Evolutionary conservation across 768 basidiomycete genomes (phyloP).

Genomic region (Termitomyces bulborhizus): DNA sequence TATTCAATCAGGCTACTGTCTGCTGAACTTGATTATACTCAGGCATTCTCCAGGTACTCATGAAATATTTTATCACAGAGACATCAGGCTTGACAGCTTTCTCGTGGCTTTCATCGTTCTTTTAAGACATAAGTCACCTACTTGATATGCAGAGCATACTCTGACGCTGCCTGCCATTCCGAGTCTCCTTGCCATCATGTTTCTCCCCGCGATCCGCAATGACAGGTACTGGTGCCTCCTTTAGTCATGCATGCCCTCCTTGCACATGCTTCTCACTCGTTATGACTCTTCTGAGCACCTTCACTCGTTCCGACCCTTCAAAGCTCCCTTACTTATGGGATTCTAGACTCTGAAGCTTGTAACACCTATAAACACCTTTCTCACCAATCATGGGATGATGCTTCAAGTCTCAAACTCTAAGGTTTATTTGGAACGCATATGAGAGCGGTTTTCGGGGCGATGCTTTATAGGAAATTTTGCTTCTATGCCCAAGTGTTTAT

Average conservation of each 20-base stretch:
- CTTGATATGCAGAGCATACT: no score
- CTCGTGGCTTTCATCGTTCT: neutral
- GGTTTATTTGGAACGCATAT: slow-evolving; percentile 27
- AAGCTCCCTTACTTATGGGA: slow-evolving; percentile 40
- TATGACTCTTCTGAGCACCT: no score
- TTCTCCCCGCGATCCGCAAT: no score
- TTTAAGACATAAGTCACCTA: no score
- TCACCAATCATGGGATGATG: no score
- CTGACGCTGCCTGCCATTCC: no score
- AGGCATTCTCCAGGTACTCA: neutral
- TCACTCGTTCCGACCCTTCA: no score
- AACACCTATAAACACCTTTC: slow-evolving; percentile 66
- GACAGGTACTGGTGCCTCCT: no score
- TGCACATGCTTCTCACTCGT: slow-evolving; percentile 7
- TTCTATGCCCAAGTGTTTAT: slow-evolving; percentile 48
- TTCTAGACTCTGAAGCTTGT: slow-evolving; percentile 72
- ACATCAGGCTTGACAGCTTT: neutral
- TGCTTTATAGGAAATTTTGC: no score
- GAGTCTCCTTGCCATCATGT: no score
- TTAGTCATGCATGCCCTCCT: slow-evolving; percentile 9
- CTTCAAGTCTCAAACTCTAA: slow-evolving; percentile 60
- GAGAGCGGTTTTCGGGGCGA: slow-evolving; percentile 19
- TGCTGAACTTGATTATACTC: no score
- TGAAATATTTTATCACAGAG: no score
- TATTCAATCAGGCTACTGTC: slow-evolving; percentile 1